These are phyloP conservation scores for Boletus rubropictus DNA, from an alignment of 768 basidiomycete species.

Conservation along the genomic window DNA sequence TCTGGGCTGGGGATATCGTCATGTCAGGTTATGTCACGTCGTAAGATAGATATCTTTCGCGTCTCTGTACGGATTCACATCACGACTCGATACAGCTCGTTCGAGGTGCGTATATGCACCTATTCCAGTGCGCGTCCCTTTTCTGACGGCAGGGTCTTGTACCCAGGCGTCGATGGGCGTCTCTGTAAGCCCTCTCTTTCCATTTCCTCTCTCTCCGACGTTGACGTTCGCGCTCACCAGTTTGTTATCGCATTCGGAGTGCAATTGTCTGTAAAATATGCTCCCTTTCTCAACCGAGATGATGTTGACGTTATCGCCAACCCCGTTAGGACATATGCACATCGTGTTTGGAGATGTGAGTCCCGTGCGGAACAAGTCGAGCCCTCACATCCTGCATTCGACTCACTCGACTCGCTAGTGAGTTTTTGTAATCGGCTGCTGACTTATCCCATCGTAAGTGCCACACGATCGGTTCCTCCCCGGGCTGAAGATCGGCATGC, in stretches of 20 bases:
- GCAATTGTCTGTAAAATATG: conserved; percentile 25
- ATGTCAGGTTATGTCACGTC: conserved; percentile 26
- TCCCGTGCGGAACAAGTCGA: background rate
- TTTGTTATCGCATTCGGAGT: conserved; percentile 33
- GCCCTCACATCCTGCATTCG: background rate
- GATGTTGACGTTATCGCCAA: conserved; percentile 2
- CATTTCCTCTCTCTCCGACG: background rate
- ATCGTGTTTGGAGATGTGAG: conserved; percentile 36
- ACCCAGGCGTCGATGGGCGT: conserved; percentile 33
- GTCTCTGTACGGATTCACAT: background rate
- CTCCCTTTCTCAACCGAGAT: background rate
- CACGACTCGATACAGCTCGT: conserved; percentile 11
- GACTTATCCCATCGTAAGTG: conserved; percentile 31
- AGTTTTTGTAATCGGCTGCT: conserved; percentile 28
- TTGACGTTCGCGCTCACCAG: conserved; percentile 7
- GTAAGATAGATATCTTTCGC: conserved; percentile 12
- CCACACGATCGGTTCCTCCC: background rate
- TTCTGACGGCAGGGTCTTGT: background rate
- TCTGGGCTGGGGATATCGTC: conserved; percentile 23
- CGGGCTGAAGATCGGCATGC: background rate
- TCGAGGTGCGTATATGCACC: conserved; percentile 20
- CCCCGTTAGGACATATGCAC: conserved; percentile 30
- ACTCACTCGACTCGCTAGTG: conserved; percentile 18
- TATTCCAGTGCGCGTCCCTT: background rate
- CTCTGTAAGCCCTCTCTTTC: conserved; percentile 18